These are phyloP conservation scores for Aspergillus flavus DNA, from an alignment of 2,329 filamentous ascomycete species.

Conservation along the genomic window DNA sequence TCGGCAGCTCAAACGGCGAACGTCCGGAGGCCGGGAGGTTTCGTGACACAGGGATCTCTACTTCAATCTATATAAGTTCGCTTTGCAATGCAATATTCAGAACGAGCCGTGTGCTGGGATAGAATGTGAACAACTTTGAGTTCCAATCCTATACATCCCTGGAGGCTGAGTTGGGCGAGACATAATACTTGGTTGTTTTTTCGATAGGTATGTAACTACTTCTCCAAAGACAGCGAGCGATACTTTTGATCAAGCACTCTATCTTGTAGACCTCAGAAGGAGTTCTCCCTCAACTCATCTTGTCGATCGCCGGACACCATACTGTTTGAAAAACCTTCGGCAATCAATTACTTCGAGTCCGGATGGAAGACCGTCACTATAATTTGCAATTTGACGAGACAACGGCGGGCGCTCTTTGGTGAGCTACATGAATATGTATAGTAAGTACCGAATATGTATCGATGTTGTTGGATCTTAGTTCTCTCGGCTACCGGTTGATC, in stretches of 20 bases:
- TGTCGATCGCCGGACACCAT: background rate
- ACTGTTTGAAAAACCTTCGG: background rate
- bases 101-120: background rate
- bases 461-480: rapidly evolving
- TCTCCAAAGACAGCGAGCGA: background rate
- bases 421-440: background rate
- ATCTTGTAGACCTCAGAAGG: background rate
- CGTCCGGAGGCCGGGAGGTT: background rate
- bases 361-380: background rate
- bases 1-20: background rate
- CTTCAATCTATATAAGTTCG: background rate
- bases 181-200: background rate
- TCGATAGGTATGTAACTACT: background rate
- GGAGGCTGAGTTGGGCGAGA: background rate
- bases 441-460: background rate
- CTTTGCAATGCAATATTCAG: background rate
- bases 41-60: background rate
- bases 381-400: background rate
- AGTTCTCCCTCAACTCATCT: background rate
- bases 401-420: background rate
- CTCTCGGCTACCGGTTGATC: background rate
- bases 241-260: too few relatives aligned
- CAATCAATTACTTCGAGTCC: background rate
- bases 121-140: background rate
- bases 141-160: background rate